phyloP scores from a whole-genome alignment of 176 grass and related monocot species.

The Cenchrus purpureus region DNA sequence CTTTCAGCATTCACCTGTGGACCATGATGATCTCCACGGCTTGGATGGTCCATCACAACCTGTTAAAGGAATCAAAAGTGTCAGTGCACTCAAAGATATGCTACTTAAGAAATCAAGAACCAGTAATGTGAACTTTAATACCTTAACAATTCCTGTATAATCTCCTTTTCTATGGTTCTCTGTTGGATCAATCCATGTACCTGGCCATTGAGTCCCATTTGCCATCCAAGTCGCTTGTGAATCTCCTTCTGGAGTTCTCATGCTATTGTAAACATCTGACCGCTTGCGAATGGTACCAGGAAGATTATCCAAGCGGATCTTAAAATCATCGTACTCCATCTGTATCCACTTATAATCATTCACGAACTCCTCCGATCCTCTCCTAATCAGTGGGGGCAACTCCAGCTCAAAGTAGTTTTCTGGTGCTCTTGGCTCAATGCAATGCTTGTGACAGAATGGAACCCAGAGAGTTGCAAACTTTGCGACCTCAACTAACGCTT shows the following conservation, averaged over 20 bases:
- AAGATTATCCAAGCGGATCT: constrained; percentile 6
- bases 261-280: not conserved
- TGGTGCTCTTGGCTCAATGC: constrained; percentile 20
- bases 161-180: constrained; percentile 19
- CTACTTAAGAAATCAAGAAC: not conserved
- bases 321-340: constrained; percentile 21
- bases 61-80: not conserved
- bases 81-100: not conserved
- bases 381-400: rapidly evolving
- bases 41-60: constrained; percentile 19
- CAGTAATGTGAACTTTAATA: not conserved
- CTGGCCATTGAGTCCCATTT: constrained; percentile 33
- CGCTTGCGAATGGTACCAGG: not conserved
- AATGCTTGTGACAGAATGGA: constrained; percentile 40
- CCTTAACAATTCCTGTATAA: constrained; percentile 28
- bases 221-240: constrained; percentile 27
- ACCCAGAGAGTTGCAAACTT: constrained; percentile 42
- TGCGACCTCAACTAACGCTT: constrained; percentile 29
- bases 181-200: constrained; percentile 28
- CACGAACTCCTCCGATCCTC: not conserved
- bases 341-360: not conserved
- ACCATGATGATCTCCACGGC: not conserved
- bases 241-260: not conserved
- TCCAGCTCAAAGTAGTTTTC: constrained; percentile 30
- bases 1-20: not conserved